These are phyloP conservation scores for Trichocladium antarcticum DNA, from an alignment of 495 filamentous ascomycete species.

Conservation along the genomic window DNA sequence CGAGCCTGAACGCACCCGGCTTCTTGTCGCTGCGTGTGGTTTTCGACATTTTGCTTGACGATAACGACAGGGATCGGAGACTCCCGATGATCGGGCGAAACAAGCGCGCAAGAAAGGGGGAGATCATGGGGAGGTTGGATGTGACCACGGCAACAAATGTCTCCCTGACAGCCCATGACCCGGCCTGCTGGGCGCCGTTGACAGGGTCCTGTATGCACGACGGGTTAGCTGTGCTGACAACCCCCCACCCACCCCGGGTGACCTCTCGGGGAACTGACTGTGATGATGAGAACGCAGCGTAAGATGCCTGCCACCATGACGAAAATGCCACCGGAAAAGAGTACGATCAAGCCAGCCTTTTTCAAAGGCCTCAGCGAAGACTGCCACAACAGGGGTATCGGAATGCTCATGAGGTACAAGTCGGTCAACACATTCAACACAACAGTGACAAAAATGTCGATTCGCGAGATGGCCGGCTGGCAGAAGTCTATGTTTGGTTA, in stretches of 20 bases:
- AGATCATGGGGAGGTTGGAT: slow-evolving; percentile 44
- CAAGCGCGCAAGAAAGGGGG: slow-evolving; percentile 35
- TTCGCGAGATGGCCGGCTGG: slow-evolving; percentile 38
- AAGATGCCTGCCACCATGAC: slow-evolving; percentile 39
- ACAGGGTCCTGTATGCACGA: slow-evolving; percentile 26
- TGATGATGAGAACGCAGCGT: slow-evolving; percentile 38
- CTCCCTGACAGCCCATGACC: slow-evolving; percentile 41
- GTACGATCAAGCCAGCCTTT: slow-evolving; percentile 37
- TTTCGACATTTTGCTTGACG: slow-evolving; percentile 16
- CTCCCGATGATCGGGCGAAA: slow-evolving; percentile 25
- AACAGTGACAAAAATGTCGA: slow-evolving; percentile 37
- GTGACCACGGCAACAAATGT: slow-evolving; percentile 44
- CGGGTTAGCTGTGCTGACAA: not conserved
- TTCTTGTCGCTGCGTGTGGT: slow-evolving; percentile 8
- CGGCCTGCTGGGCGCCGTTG: slow-evolving; percentile 34
- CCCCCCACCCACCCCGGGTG: too few relatives aligned
- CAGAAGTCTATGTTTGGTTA: slow-evolving; percentile 30
- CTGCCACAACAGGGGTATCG: slow-evolving; percentile 44
- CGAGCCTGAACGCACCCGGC: slow-evolving; percentile 19
- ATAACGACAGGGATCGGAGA: slow-evolving; percentile 23
- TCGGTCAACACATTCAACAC: slow-evolving; percentile 41
- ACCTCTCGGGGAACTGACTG: slow-evolving; percentile 19
- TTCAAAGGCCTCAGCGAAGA: slow-evolving; percentile 34
- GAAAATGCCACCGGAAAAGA: slow-evolving; percentile 42
- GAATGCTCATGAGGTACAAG: slow-evolving; percentile 43